Evolutionary conservation across 2,329 filamentous ascomycete species (phyloP), one percentile per base, ranked within the genome.

Genomic region (Dactylellina leptospora): DNA sequence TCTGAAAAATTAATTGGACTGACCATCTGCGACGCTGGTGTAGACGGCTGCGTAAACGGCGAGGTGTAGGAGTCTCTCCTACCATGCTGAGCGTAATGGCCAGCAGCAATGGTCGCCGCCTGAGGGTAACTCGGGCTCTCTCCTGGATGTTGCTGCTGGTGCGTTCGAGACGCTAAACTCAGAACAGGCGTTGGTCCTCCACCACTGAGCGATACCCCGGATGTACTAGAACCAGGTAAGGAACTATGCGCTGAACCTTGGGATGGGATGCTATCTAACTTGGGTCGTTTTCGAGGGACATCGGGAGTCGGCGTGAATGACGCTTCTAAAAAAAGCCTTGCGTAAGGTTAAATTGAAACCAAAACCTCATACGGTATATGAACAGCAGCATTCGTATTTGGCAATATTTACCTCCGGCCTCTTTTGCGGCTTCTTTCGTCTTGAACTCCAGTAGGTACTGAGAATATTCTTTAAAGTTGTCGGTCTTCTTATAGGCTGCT

Each of bases 391-490:
- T 33, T 48, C 8, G 13, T 40, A n/a, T 11, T 18, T 51, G 30
- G 42, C 28, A 22, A 16, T 47, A 51, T 42, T 60, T 73, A 68
- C 70, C 61, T 28, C 64, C 60, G 20, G 73, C 74, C 79, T 86
- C 86, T 84, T 83, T 86, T 84, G 56, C 81, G 82, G 62, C 82
- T 82, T 23, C 84, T 81, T 77, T 93, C 88, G 30, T 74, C 77
- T 90, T 92, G 81, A 95, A 93, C 0, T 93, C 90, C 28, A 86
- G 84, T 20, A 93, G 81, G 78, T 95, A 95, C 44, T 86, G 84
- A 70, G 85, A 83, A 75, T 93, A 93, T 55, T 86, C 84, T 63
- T 83, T 85, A 77, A 87, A 92, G 53, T 88, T 84, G 4, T 84
- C 77, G 0, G 90, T 93, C 79, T 91, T 91, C 78, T 93, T 93